Evolutionary conservation across 768 basidiomycete species (phyloP).

Genomic region (Leccinum incarnatum): DNA sequence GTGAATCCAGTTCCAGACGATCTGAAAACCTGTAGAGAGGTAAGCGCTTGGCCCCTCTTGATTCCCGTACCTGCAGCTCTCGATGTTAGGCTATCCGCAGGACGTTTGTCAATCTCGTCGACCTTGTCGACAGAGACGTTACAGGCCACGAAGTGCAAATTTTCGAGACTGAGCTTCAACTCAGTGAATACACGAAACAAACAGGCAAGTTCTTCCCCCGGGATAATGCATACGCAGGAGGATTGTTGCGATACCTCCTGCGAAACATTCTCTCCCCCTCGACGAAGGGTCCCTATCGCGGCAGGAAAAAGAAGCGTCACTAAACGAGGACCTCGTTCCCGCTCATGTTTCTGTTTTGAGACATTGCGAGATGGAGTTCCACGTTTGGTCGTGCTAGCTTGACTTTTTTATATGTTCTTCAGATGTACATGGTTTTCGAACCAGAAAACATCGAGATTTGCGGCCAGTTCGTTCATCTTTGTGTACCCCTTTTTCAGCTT

Average conservation of each 20-base stretch:
- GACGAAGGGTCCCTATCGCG: neutral
- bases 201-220: slow-evolving; percentile 16
- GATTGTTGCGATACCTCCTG: slow-evolving; percentile 12
- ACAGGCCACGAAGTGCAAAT: slow-evolving; percentile 1
- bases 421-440: neutral
- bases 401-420: neutral
- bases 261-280: slow-evolving; percentile 13
- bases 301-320: slow-evolving; percentile 5
- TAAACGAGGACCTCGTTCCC: slow-evolving; percentile 13
- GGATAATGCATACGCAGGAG: slow-evolving; percentile 16
- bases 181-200: slow-evolving; percentile 8
- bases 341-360: neutral
- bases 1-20: slow-evolving; percentile 9
- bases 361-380: slow-evolving; percentile 3
- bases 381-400: neutral
- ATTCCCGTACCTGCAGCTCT: too few species aligned
- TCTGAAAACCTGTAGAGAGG: slow-evolving; percentile 9
- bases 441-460: neutral
- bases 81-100: neutral
- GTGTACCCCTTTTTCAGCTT: neutral
- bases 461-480: neutral
- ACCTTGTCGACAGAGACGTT: slow-evolving; percentile 13
- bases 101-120: slow-evolving; percentile 15
- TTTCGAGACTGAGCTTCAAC: slow-evolving; percentile 7
- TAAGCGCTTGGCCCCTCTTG: neutral